Conservation (phyloP, 192 early-diverging fungal genomes). For the Glomus cerebriforme region DNA sequence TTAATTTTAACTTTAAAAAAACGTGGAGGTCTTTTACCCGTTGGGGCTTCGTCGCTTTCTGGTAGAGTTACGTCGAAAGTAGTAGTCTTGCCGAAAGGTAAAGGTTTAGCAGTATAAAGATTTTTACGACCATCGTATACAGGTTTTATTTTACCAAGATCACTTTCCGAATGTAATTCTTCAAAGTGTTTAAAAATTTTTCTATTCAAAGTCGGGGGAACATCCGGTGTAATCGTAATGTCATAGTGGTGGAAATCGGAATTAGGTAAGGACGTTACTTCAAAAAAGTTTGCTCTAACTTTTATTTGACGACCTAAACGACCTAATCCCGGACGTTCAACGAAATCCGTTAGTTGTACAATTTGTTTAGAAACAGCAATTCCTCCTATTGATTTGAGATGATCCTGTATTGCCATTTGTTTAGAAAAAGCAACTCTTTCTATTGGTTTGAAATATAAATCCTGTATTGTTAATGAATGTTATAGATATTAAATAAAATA, state of each 20-base stretch:
- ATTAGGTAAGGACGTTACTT: slow-evolving; percentile 65
- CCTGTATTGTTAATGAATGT: too few relatives aligned
- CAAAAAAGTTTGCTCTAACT: slow-evolving; percentile 77
- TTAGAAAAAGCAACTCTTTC: too few relatives aligned
- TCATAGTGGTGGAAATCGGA: slow-evolving; percentile 87
- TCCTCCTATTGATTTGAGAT: too few relatives aligned
- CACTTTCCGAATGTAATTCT: slow-evolving; percentile 41
- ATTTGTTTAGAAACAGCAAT: too few relatives aligned
- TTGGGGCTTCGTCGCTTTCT: slow-evolving; percentile 37
- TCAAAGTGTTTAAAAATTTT: slow-evolving; percentile 67
- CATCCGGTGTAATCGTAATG: slow-evolving; percentile 75
- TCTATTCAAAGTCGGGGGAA: slow-evolving; percentile 76
- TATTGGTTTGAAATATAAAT: too few relatives aligned
- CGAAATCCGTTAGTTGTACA: too few relatives aligned
- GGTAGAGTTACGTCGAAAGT: slow-evolving; percentile 61
- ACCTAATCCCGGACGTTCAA: slow-evolving; percentile 50
- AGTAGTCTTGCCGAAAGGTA: slow-evolving; percentile 57
- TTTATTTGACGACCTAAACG: slow-evolving; percentile 42
- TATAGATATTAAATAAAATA: too few relatives aligned
- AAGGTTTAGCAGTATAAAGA: slow-evolving; percentile 61
- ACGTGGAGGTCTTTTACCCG: slow-evolving; percentile 51
- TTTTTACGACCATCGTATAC: slow-evolving; percentile 66
- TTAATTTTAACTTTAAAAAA: slow-evolving; percentile 66
- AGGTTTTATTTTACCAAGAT: slow-evolving; percentile 61
- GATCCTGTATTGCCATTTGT: too few relatives aligned